Percentiles rank a stretch among this genome's conserved stretches.
Evolutionary conservation across 768 basidiomycete species (phyloP).

Genomic region (Leccinellum luteum): DNA sequence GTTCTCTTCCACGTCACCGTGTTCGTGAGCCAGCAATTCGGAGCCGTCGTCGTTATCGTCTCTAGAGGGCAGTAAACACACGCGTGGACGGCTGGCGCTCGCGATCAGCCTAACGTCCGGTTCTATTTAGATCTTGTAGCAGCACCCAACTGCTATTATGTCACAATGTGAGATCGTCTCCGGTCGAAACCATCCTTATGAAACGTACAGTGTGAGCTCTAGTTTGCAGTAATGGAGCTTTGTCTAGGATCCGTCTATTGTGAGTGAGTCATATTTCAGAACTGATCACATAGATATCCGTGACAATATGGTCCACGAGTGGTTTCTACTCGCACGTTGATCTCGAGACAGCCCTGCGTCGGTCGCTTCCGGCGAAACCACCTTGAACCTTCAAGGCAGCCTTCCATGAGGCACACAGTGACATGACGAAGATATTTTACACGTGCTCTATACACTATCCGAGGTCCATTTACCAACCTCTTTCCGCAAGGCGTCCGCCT

Average conservation of each 20-base stretch:
- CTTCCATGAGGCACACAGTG: conserved; percentile 30
- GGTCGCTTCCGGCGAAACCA: conserved; percentile 26
- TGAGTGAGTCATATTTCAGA: conserved; percentile 31
- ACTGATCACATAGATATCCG: too few species aligned
- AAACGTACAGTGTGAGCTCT: too few species aligned
- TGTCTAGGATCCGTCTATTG: conserved; percentile 51
- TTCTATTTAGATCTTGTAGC: too few species aligned
- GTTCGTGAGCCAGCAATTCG: conserved; percentile 31
- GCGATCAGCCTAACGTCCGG: conserved; percentile 2
- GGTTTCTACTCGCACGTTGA: not conserved
- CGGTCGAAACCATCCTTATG: too few species aligned
- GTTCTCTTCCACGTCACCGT: too few species aligned
- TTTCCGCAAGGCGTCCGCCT: conserved; percentile 65
- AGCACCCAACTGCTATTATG: too few species aligned
- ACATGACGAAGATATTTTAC: conserved; percentile 32
- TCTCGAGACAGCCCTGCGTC: conserved; percentile 25
- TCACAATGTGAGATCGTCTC: too few species aligned
- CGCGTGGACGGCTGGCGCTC: conserved; percentile 35
- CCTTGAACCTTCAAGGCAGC: conserved; percentile 26
- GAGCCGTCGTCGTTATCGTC: conserved; percentile 22
- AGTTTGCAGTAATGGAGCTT: conserved; percentile 42
- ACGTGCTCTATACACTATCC: conserved; percentile 28
- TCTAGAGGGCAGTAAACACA: conserved; percentile 45
- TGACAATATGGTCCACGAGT: too few species aligned
- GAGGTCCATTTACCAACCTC: conserved; percentile 51